Conservation (phyloP, 306 rosid genomes). For the Cucurbita maxima region DNA sequence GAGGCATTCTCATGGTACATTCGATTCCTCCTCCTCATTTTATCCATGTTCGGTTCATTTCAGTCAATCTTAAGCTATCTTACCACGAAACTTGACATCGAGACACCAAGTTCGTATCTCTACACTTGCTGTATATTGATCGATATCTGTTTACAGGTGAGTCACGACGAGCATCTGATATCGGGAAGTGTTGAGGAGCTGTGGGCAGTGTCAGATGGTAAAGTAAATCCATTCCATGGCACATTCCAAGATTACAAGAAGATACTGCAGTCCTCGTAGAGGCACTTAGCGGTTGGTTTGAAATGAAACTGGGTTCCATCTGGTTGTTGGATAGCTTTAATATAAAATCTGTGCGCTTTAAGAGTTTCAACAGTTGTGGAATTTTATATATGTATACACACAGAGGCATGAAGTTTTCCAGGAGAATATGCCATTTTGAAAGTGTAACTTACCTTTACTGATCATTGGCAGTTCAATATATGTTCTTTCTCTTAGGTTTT, state of each 20-base stretch:
- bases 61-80: not conserved
- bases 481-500: not conserved
- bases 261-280: constrained; percentile 56
- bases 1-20: constrained; percentile 97
- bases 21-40: not conserved
- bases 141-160: constrained; percentile 43
- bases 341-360: not conserved
- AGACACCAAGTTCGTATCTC: not conserved
- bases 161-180: constrained; percentile 96
- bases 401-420: not conserved
- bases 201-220: constrained; percentile 89
- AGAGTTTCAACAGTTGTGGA: not conserved
- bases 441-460: not conserved
- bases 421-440: not conserved
- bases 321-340: not conserved
- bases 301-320: not conserved
- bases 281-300: not conserved
- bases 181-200: constrained; percentile 98
- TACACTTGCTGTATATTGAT: not conserved
- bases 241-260: constrained; percentile 77
- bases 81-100: not conserved
- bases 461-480: not conserved
- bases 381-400: not conserved
- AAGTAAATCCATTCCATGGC: constrained; percentile 68
- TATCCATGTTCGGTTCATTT: not conserved